Evolutionary conservation across 225 moss, liverwort and hornwort genomes (phyloP).

Genomic region (Pseudisothecium myosuroides): DNA sequence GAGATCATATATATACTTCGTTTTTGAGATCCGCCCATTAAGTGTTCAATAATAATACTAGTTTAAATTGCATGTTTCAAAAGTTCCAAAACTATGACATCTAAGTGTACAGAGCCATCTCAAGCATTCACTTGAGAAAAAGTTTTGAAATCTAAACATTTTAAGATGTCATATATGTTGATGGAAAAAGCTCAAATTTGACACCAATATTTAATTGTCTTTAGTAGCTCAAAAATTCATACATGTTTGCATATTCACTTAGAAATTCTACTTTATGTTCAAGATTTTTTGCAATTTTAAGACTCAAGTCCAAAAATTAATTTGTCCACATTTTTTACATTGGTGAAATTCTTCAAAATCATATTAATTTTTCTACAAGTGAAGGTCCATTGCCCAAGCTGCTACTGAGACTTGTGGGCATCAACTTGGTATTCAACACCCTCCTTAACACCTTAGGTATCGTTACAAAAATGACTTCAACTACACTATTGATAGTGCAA

Average conservation of each 20-base stretch:
- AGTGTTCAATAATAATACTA: neutral
- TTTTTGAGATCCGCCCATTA: neutral
- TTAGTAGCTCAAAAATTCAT: neutral
- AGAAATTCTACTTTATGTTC: neutral
- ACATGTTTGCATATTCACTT: too few species aligned
- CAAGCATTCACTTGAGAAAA: neutral
- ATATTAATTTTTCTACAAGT: too few species aligned
- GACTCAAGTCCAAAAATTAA: neutral
- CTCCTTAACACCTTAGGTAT: neutral
- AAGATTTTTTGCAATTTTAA: neutral
- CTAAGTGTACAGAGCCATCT: neutral
- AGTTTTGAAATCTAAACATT: neutral
- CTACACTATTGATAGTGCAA: too few species aligned
- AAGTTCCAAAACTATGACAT: neutral
- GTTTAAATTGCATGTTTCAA: neutral
- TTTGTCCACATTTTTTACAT: too few species aligned
- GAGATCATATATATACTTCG: fast-evolving
- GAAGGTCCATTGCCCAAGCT: neutral
- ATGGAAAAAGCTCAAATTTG: neutral
- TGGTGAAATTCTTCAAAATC: too few species aligned
- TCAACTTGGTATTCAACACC: neutral
- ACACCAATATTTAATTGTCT: neutral
- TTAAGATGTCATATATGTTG: neutral
- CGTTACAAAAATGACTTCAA: neutral
- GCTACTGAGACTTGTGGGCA: neutral